Conservation (phyloP, 2,329 filamentous ascomycete genomes). For the Pyricularia grisea region DNA sequence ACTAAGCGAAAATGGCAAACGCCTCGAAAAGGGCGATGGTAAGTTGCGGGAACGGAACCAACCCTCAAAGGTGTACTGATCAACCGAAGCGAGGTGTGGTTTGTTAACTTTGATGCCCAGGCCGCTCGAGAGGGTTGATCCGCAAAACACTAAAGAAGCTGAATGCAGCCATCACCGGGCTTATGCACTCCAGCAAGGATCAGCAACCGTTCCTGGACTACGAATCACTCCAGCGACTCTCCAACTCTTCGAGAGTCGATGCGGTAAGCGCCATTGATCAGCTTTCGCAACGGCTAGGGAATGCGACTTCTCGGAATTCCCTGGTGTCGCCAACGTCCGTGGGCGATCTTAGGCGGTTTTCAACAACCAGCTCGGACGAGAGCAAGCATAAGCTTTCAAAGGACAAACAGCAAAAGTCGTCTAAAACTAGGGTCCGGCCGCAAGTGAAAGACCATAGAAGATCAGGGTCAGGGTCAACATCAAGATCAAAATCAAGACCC, state of each 20-base stretch:
- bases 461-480: background rate
- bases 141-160: conserved; percentile 32
- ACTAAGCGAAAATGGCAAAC: conserved; percentile 28
- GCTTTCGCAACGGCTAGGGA: conserved; percentile 27
- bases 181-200: conserved; percentile 24
- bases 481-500: background rate
- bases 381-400: background rate
- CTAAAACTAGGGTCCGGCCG: background rate
- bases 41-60: conserved; percentile 13
- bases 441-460: background rate
- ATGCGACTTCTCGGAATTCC: conserved; percentile 13
- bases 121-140: conserved; percentile 26
- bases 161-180: conserved; percentile 27
- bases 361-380: background rate
- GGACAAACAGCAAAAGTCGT: background rate
- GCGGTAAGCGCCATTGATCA: conserved; percentile 38
- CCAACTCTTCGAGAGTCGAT: conserved; percentile 35
- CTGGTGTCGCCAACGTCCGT: conserved; percentile 7
- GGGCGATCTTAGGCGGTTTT: background rate
- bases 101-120: conserved; percentile 15
- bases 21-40: conserved; percentile 39
- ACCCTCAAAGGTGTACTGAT: background rate
- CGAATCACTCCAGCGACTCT: conserved; percentile 34
- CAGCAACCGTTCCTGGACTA: conserved; percentile 30
- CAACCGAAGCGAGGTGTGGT: background rate